These are phyloP conservation scores for Deuterostichococcus epilithicus DNA, from an alignment of 139 green algal genomes.

Conservation along the genomic window DNA sequence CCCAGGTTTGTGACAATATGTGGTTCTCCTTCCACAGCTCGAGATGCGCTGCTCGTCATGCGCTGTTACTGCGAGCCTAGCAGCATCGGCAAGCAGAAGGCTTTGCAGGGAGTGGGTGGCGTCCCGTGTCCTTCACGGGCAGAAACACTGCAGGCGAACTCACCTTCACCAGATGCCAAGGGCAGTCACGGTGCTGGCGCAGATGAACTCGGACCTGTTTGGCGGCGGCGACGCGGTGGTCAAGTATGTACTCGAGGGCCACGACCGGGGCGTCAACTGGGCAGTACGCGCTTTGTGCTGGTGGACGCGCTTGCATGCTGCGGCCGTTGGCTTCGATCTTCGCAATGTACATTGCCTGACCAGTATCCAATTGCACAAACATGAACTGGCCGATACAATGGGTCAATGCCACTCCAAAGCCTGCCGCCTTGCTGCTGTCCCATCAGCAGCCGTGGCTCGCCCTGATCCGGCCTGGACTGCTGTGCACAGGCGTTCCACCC, in stretches of 20 bases:
- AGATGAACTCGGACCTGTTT: slow-evolving; percentile 97
- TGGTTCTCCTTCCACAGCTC: not conserved
- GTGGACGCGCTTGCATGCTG: too few species aligned
- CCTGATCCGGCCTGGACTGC: too few species aligned
- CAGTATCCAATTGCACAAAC: too few species aligned
- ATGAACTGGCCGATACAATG: too few species aligned
- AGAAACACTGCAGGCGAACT: slow-evolving; percentile 17
- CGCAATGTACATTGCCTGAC: too few species aligned
- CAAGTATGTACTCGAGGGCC: slow-evolving; percentile 99
- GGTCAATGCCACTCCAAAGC: too few species aligned
- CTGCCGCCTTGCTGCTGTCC: too few species aligned
- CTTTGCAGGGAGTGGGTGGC: not conserved
- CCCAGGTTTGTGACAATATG: slow-evolving; percentile 66
- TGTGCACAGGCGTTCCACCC: slow-evolving; percentile 84
- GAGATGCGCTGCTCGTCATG: not conserved
- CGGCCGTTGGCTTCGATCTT: too few species aligned
- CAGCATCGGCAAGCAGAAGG: not conserved
- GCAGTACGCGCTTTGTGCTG: slow-evolving; percentile 33
- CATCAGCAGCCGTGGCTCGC: too few species aligned
- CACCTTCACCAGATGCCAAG: not conserved
- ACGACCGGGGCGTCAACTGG: slow-evolving; percentile 99
- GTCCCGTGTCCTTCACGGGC: not conserved
- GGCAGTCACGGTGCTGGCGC: slow-evolving; percentile 1
- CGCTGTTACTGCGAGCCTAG: not conserved
- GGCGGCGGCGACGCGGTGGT: slow-evolving; percentile 94